Evolutionary conservation across 2,329 filamentous ascomycete species (phyloP).

Genomic region (Laburnicola sp.): DNA sequence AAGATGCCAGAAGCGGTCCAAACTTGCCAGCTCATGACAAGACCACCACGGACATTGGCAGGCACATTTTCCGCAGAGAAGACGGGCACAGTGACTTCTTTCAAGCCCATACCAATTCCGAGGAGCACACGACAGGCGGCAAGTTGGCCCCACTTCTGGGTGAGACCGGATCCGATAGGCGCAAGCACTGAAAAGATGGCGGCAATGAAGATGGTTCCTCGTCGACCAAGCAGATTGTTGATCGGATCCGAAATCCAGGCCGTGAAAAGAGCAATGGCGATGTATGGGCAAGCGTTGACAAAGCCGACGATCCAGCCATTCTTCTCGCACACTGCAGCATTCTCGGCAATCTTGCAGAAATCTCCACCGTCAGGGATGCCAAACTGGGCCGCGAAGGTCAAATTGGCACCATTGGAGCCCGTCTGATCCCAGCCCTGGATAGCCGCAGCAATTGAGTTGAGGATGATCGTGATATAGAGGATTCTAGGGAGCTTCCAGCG

Average conservation of each 20-base stretch:
- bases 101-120: conserved; percentile 46
- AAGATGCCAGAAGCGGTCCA: conserved; percentile 46
- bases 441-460: conserved; percentile 70
- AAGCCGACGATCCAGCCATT: conserved; percentile 42
- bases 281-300: conserved; percentile 37
- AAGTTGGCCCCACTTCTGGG: conserved; percentile 16
- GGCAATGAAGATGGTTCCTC: conserved; percentile 33
- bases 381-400: conserved; percentile 57
- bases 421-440: conserved; percentile 70
- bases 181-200: conserved; percentile 18
- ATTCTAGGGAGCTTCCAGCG: conserved; percentile 61
- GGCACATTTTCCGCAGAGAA: conserved; percentile 76
- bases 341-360: conserved; percentile 20
- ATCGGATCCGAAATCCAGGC: conserved; percentile 37
- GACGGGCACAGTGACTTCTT: conserved; percentile 59
- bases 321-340: conserved; percentile 31
- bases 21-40: conserved; percentile 49
- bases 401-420: conserved; percentile 54
- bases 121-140: conserved; percentile 17
- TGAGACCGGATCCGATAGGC: conserved; percentile 1
- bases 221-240: conserved; percentile 34
- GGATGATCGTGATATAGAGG: conserved; percentile 67
- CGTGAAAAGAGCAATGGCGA: conserved; percentile 34
- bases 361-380: conserved; percentile 33
- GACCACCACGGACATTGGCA: conserved; percentile 57